A percentile compares a stretch with the other conserved stretches of the same genome.
Evolutionary conservation across 768 basidiomycete genomes (phyloP).

Genomic region (Lactarius indigo): DNA sequence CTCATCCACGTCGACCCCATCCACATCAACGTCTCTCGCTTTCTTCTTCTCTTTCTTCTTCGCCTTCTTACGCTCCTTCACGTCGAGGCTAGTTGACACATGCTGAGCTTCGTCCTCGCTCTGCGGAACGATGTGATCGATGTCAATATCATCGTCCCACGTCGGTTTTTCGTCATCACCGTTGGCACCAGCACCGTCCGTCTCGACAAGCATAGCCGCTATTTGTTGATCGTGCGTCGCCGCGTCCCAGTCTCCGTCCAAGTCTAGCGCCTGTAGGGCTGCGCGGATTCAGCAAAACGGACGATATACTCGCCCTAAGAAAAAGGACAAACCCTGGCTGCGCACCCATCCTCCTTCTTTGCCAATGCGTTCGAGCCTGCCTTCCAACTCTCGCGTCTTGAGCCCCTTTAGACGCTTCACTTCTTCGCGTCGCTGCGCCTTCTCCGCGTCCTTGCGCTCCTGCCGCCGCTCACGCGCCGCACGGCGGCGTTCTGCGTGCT

Average conservation of each 20-base stretch:
- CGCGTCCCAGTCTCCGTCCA: slow-evolving; percentile 94
- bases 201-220: slow-evolving; percentile 63
- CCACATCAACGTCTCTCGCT: slow-evolving; percentile 47
- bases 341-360: slow-evolving; percentile 59
- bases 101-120: slow-evolving; percentile 31
- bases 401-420: slow-evolving; percentile 75
- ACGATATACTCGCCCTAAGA: background rate
- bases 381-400: slow-evolving; percentile 79
- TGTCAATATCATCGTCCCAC: slow-evolving; percentile 90
- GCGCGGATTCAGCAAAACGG: slow-evolving; percentile 8
- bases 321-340: slow-evolving; percentile 26
- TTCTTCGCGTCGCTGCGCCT: slow-evolving; percentile 71
- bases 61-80: slow-evolving; percentile 26
- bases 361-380: slow-evolving; percentile 69
- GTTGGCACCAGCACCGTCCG: slow-evolving; percentile 36
- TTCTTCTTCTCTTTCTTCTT: slow-evolving; percentile 60
- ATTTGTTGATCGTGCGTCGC: slow-evolving; percentile 81
- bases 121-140: slow-evolving; percentile 55
- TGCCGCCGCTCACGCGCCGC: slow-evolving; percentile 78
- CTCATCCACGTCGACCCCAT: slow-evolving; percentile 43
- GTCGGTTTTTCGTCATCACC: slow-evolving; percentile 63
- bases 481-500: slow-evolving; percentile 57
- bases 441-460: slow-evolving; percentile 75
- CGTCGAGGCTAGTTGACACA: background rate
- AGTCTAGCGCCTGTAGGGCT: slow-evolving; percentile 69